phyloP scores from a whole-genome alignment of 768 basidiomycete species.

The Candolleomyces aberdarensis region DNA sequence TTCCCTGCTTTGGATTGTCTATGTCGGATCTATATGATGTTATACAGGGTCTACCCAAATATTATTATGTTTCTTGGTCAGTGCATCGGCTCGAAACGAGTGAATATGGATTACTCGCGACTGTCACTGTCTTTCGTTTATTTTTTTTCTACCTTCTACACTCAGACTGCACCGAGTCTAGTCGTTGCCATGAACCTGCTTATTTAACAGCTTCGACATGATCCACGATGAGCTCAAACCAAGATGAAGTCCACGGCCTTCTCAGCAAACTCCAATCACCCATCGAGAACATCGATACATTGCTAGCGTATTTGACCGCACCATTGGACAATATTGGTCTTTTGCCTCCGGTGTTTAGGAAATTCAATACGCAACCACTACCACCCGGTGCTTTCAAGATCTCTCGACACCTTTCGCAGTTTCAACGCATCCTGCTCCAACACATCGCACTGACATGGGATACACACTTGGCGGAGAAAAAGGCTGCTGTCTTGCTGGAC shows the following conservation, averaged over 20 bases:
- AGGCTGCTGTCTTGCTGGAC: constrained; percentile 43
- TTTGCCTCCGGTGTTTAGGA: constrained; percentile 55
- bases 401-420: constrained; percentile 40
- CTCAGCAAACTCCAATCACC: constrained; percentile 43
- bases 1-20: not conserved
- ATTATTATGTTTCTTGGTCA: too few relatives aligned
- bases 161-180: too few relatives aligned
- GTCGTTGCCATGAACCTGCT: too few relatives aligned
- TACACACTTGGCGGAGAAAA: constrained; percentile 44
- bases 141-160: too few relatives aligned
- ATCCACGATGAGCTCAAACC: constrained; percentile 14
- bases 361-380: constrained; percentile 39
- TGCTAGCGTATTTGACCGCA: constrained; percentile 53
- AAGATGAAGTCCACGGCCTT: constrained; percentile 32
- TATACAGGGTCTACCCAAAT: too few relatives aligned
- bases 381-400: constrained; percentile 28
- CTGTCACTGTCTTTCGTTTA: too few relatives aligned
- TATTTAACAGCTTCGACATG: not conserved
- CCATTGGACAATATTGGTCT: constrained; percentile 59
- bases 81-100: too few relatives aligned
- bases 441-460: constrained; percentile 73
- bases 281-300: constrained; percentile 44
- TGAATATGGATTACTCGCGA: too few relatives aligned
- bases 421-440: constrained; percentile 67
- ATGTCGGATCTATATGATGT: too few relatives aligned